Evolutionary conservation across 805 yeast species (phyloP).

Genomic region (Schwanniomyces yamadae): DNA sequence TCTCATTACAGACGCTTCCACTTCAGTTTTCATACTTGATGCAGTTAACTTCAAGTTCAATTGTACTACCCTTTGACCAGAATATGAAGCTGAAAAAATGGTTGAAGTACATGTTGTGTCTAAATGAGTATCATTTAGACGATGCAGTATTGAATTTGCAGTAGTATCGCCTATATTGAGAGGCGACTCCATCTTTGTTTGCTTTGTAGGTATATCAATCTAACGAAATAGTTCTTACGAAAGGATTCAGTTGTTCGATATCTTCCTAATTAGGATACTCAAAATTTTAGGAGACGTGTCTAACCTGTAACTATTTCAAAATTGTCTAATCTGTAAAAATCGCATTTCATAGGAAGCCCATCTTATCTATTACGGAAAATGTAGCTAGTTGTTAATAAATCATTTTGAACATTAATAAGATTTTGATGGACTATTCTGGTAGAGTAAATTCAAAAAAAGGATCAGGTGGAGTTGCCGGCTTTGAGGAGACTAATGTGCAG

Average conservation of each 20-base stretch:
- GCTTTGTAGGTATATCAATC: background rate
- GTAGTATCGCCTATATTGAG: conserved; percentile 41
- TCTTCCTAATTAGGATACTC: conserved; percentile 8
- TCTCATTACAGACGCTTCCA: conserved; percentile 29
- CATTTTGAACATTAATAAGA: background rate
- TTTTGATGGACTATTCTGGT: conserved; percentile 79
- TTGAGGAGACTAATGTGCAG: conserved; percentile 65
- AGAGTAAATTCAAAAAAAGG: conserved; percentile 91
- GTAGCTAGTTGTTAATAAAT: background rate
- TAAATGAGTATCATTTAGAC: conserved; percentile 36
- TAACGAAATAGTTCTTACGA: background rate
- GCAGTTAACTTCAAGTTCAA: conserved; percentile 17
- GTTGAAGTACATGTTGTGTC: conserved; percentile 17
- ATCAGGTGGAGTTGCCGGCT: conserved; percentile 83
- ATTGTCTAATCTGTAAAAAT: conserved; percentile 5
- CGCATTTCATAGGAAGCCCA: background rate
- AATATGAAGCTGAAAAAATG: conserved; percentile 29
- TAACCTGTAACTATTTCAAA: conserved; percentile 7
- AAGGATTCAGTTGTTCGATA: background rate
- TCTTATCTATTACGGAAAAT: background rate
- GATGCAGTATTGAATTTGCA: conserved; percentile 36
- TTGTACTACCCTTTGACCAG: conserved; percentile 39
- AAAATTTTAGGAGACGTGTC: conserved; percentile 9
- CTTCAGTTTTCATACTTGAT: conserved; percentile 1
- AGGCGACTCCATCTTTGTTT: conserved; percentile 39